A percentile compares a stretch with the other conserved stretches of the same genome.
These are phyloP conservation scores for Chrysochromulina parva DNA, from an alignment of 78 protist genomes.

Conservation along the genomic window DNA sequence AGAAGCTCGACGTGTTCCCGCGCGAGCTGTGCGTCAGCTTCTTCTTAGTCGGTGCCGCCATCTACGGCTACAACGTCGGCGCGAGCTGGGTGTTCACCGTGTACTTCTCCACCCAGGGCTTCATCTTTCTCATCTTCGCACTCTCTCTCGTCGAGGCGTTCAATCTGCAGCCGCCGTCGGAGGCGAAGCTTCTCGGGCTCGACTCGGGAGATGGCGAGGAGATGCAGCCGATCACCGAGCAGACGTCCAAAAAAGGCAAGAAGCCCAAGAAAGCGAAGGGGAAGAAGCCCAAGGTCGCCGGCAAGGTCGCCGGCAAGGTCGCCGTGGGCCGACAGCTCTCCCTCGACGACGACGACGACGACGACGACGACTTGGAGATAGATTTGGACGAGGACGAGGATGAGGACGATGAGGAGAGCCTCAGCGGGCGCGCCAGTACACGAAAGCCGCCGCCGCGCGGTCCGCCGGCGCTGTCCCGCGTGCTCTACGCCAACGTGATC, in stretches of 20 bases:
- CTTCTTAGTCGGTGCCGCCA: neutral
- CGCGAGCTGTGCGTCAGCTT: neutral
- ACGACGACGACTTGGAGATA: neutral
- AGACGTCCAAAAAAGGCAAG: neutral
- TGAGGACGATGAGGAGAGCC: too few relatives aligned
- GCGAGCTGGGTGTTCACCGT: neutral
- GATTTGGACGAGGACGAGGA: neutral
- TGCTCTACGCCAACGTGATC: slow-evolving; percentile 3
- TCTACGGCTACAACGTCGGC: neutral
- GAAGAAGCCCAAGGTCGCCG: too few relatives aligned
- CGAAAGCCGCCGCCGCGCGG: neutral
- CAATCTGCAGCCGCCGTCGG: slow-evolving; percentile 18
- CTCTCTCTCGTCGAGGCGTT: slow-evolving; percentile 7
- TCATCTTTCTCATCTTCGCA: neutral
- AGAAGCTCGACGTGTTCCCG: neutral
- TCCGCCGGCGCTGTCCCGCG: neutral
- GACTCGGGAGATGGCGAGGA: neutral
- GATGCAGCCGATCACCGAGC: neutral
- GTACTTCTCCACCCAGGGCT: neutral
- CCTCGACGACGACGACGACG: neutral
- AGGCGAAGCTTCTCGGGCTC: neutral
- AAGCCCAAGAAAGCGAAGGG: neutral
- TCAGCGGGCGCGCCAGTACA: too few relatives aligned
- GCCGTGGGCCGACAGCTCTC: too few relatives aligned
- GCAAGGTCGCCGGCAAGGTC: too few relatives aligned